phyloP scores from a whole-genome alignment of 352 stramenopile species.

The Phytophthora uliginosa region DNA sequence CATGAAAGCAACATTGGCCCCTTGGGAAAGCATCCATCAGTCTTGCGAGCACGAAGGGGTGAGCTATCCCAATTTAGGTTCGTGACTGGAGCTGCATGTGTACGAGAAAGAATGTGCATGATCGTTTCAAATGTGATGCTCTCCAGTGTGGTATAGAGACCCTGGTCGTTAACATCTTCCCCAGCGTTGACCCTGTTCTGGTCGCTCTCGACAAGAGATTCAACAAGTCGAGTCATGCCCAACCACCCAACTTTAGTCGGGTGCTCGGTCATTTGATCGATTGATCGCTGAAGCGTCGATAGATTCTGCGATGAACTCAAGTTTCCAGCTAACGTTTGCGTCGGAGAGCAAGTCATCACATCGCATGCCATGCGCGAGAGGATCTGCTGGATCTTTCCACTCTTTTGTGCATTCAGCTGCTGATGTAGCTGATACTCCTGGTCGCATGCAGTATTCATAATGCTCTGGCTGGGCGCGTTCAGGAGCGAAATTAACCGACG shows the following conservation, averaged over 20 bases:
- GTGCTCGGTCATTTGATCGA: conserved; percentile 42
- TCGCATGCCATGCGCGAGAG: conserved; percentile 62
- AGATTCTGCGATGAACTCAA: conserved; percentile 61
- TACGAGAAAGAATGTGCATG: conserved; percentile 81
- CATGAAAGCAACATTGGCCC: conserved; percentile 75
- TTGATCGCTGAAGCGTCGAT: conserved; percentile 60
- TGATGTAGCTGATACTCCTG: conserved; percentile 26
- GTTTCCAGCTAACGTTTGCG: conserved; percentile 64
- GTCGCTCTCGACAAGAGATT: conserved; percentile 37
- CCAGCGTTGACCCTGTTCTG: conserved; percentile 7
- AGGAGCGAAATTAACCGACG: conserved; percentile 77
- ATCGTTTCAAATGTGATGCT: conserved; percentile 83
- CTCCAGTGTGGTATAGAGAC: conserved; percentile 50
- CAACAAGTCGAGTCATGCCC: conserved; percentile 38
- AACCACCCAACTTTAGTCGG: conserved; percentile 25
- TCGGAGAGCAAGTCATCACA: conserved; percentile 45
- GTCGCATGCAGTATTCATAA: conserved; percentile 4
- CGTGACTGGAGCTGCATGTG: conserved; percentile 48
- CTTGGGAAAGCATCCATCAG: conserved; percentile 71
- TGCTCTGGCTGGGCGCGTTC: conserved; percentile 22
- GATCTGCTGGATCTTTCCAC: conserved; percentile 71
- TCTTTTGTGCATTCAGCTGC: conserved; percentile 32
- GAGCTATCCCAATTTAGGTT: conserved; percentile 60
- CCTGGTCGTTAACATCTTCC: conserved; percentile 28
- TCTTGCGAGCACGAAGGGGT: conserved; percentile 44